These are phyloP conservation scores for Coccomyxa subellipsoidea DNA, from an alignment of 163 green algal species.

Conservation along the genomic window DNA sequence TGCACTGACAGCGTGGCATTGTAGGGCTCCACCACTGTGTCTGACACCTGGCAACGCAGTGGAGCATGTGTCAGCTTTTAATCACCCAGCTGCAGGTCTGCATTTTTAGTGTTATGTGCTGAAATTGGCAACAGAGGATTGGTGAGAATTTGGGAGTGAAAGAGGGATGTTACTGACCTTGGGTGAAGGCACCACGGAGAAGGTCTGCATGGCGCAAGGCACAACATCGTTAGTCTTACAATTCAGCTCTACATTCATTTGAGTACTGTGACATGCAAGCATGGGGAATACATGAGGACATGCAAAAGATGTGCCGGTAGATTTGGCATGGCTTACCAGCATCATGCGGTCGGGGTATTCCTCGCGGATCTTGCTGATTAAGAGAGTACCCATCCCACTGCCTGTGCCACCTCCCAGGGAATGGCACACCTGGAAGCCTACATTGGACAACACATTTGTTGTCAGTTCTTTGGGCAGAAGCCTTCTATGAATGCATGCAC, in stretches of 20 bases:
- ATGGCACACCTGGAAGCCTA: constrained; percentile 92
- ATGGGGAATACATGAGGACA: background rate
- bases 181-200: constrained; percentile 91
- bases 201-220: constrained; percentile 72
- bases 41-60: constrained; percentile 39
- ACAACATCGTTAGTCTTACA: background rate
- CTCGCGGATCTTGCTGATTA: constrained; percentile 93
- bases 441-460: no score
- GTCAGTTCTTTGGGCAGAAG: no score
- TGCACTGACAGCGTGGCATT: constrained; percentile 93
- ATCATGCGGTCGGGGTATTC: constrained; percentile 99
- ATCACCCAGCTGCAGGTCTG: constrained; percentile 95
- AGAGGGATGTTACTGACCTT: constrained; percentile 63
- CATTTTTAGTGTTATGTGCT: constrained; percentile 37
- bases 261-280: no score
- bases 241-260: no score
- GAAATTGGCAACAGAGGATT: no score
- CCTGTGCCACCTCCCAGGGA: constrained; percentile 91
- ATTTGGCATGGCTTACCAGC: constrained; percentile 51
- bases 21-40: constrained; percentile 73
- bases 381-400: constrained; percentile 96
- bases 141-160: background rate
- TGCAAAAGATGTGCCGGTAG: background rate
- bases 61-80: constrained; percentile 89
- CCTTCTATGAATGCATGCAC: no score